Base-by-base conservation (phyloP, 108 stramenopile genomes). In the Licmophora abbreviata region DNA sequence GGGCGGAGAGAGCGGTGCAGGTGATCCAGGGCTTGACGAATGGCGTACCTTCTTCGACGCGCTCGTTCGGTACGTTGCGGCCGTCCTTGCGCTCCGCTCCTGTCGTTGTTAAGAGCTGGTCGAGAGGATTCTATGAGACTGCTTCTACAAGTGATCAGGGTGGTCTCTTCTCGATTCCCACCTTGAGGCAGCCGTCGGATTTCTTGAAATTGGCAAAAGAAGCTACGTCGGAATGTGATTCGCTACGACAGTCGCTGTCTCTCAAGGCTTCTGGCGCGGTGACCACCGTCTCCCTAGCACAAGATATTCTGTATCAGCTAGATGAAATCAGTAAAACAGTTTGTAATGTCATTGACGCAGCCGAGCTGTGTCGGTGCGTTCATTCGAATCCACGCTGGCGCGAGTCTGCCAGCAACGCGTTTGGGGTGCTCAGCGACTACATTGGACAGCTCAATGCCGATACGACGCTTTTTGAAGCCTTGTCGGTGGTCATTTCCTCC, bases 331-430 rank as follows among this genome's bases (percentile, higher is more conserved):
- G 77, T 43, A 87, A 83, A 44, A 59, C 64, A 8, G 81, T 97
- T 4, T 97, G 96, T 69, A 84, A 86, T 53, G 93, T 94, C 41
- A 94, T 97, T 50, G 96, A 97, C 64, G 93, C 96, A 3, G 90
- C 93, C 12, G 96, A 97, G 54, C 50, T 97, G 2, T 88, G 88
- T 56, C 83, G 94, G 8, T 91, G 78, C 15, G 88, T 81, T 0
- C 96, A 97, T 64, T 71, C 79, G 12, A 59, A 51, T 41, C 49
- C 69, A 1, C 57, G 57, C 42, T 93, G 88, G 81, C 53, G 96
- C 22, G 49, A 77, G 1, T 74, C 69, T 1, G 94, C 96, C 14
- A 54, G 79, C 18, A 61, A 71, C 21, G 83, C 92, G 12, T 95
- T 95, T 54, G 54, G 56, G 24, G 29, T 71, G 6, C 45, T 97